Percentiles rank a stretch among this genome's conserved stretches.
Conservation (phyloP, 495 filamentous ascomycete species). For the Penicillium coffeae region DNA sequence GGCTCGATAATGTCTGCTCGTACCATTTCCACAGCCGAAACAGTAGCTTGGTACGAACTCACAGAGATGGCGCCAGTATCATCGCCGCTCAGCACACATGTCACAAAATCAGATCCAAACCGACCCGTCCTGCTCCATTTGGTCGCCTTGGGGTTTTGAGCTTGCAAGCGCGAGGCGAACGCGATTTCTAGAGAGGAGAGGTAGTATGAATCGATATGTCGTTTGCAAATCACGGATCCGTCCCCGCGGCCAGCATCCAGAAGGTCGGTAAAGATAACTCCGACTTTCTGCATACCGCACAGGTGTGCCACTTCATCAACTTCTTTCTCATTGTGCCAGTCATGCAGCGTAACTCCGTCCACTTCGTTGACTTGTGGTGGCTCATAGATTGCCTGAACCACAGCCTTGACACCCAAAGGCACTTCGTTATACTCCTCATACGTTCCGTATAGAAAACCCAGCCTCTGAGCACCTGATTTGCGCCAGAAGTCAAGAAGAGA, state of each 20-base stretch:
- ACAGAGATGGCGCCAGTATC: constrained; percentile 84
- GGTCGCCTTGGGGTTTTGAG: constrained; percentile 79
- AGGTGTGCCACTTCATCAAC: constrained; percentile 75
- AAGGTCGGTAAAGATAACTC: constrained; percentile 94
- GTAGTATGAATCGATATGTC: constrained; percentile 92
- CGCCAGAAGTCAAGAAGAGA: constrained; percentile 90
- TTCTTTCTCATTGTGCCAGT: constrained; percentile 85
- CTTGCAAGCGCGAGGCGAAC: constrained; percentile 84
- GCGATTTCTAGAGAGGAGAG: constrained; percentile 88
- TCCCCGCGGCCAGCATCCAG: constrained; percentile 75
- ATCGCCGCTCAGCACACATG: constrained; percentile 89
- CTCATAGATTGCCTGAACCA: constrained; percentile 97
- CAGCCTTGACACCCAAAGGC: constrained; percentile 89
- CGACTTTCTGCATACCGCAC: constrained; percentile 86
- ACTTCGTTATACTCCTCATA: constrained; percentile 92
- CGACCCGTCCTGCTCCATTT: constrained; percentile 96
- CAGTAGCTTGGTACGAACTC: constrained; percentile 90
- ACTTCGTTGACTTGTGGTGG: constrained; percentile 85
- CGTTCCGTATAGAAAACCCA: constrained; percentile 88
- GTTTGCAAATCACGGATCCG: constrained; percentile 86
- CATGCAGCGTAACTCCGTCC: constrained; percentile 83
- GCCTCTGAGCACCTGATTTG: constrained; percentile 67
- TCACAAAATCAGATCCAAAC: constrained; percentile 97
- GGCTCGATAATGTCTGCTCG: constrained; percentile 92
- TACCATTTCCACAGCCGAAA: constrained; percentile 95